Base-by-base conservation (phyloP, 2,329 filamentous ascomycete genomes). In the Colletotrichum sp. region DNA sequence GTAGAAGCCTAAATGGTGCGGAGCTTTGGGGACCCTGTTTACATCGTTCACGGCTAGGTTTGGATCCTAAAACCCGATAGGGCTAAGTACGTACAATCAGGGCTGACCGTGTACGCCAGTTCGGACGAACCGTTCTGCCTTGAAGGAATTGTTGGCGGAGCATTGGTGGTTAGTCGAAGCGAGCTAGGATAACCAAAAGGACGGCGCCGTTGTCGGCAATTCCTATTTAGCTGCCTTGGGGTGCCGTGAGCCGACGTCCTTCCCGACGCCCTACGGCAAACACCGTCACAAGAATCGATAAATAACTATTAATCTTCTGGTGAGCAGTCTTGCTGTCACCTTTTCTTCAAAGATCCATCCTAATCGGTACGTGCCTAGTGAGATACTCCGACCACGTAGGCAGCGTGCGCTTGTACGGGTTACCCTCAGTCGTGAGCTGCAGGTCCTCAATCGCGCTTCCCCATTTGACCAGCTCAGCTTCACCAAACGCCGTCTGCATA, bases 381-480 rank as follows among this genome's bases (percentile, higher is more conserved):
- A 88, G 81, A 77, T 91, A 91, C 3, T 87, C 89, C 5, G 86
- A 83, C 90, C 90, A 93, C 72, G 84, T 83, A 0, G 91, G 90
- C 63, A 86, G 80, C 3, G 85, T 87, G 36, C 91, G 86, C 81
- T 87, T 86, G 71, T 88, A 88, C 15, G 82, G 79, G 0, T 87
- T 88, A 2, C 72, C 72, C 8, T 85, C 81, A 7, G 84, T 84
- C 5, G 80, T 84, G 28, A 83, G 79, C 81, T 90, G 89, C 77
- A 92, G 80, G 80, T 93, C 89, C 82, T 93, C 91, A 78, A 93
- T 92, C 2, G 91, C 92, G 80, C 90, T 93, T 0, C 86, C 92
- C 85, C 89, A 94, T 80, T 86, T 90, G 68, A 94, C 85, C 75
- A 94, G 82, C 69, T 86, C 85, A 0, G 83, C 84, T 81, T 94